phyloP scores from a whole-genome alignment of 352 stramenopile genomes.

The Pythium oligandrum region DNA sequence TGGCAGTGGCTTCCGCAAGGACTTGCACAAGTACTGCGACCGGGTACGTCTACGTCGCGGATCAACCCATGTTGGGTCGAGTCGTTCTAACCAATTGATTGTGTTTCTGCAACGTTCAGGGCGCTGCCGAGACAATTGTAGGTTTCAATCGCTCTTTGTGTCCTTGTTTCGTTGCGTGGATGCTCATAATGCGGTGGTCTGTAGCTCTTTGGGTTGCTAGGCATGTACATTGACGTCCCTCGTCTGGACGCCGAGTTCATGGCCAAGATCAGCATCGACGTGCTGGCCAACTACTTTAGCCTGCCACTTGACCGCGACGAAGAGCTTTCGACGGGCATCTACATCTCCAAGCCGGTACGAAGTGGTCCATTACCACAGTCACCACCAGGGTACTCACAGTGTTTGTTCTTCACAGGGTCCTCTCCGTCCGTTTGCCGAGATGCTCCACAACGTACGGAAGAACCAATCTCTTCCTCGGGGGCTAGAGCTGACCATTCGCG shows the following conservation, averaged over 20 bases:
- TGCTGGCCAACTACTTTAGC: constrained; percentile 67
- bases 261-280: constrained; percentile 51
- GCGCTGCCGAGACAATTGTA: constrained; percentile 76
- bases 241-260: constrained; percentile 59
- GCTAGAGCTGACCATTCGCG: too few species aligned
- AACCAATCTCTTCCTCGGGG: too few species aligned
- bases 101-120: constrained; percentile 17
- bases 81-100: neutral
- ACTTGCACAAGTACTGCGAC: constrained; percentile 67
- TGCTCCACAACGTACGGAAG: constrained; percentile 19
- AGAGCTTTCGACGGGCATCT: constrained; percentile 67
- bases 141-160: neutral
- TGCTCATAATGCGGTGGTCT: neutral
- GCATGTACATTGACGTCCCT: constrained; percentile 81
- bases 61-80: neutral
- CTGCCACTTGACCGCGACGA: constrained; percentile 71
- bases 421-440: constrained; percentile 58
- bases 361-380: too few species aligned
- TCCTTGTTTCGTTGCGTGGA: too few species aligned
- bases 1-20: constrained; percentile 74
- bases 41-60: constrained; percentile 24
- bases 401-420: constrained; percentile 34
- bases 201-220: constrained; percentile 76
- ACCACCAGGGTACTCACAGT: neutral
- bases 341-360: constrained; percentile 72